Evolutionary conservation across 2,329 filamentous ascomycete species (phyloP), one percentile per base, ranked within the genome.

Genomic region (Colletotrichum tamarilloi): DNA sequence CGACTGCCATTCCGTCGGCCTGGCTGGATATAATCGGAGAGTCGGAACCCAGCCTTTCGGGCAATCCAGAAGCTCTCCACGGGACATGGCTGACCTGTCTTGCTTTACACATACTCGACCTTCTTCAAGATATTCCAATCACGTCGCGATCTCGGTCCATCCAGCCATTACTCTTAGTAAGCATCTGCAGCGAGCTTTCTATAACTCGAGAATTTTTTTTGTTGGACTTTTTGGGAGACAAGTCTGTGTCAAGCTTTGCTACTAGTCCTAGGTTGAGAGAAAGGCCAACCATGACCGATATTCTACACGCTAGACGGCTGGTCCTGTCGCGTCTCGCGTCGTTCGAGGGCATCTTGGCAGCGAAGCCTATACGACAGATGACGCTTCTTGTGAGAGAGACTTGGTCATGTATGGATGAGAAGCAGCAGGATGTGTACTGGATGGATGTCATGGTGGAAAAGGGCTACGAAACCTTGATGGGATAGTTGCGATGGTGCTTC

Each of bases 61-160:
- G 52, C 26, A 11, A 38, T 7, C 16, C n/a, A 4, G 22, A 28
- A 12, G 7, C 30, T 30, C 8, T 52, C 4, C 14, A 66, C 3
- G 83, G 83, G 66, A 78, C 83, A 1, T 86, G 83, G 82, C 76
- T 86, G 35, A 85, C 83, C 42, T 81, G 82, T 12, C 81, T 87
- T 16, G 85, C 86, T 14, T 78, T 85, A 55, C 84, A 86, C 68
- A 84, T 85, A 19, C 79, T 87, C 19, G 79, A 82, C 6, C 77
- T 82, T 24, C 79, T 87, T 16, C 81, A 85, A 65, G 79, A 79
- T 2, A 79, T 87, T n/a, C 83, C 85, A 0, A 79, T 84, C 5
- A 81, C 82, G 1, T 87, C 85, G 1, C 82, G 84, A 30, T 85
- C 84, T 1, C 81, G 84, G 57, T 86, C 83, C 24, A 81, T 85